Evolutionary conservation across 2,329 filamentous ascomycete species (phyloP).

Genomic region (Pseudogymnoascus sp.): DNA sequence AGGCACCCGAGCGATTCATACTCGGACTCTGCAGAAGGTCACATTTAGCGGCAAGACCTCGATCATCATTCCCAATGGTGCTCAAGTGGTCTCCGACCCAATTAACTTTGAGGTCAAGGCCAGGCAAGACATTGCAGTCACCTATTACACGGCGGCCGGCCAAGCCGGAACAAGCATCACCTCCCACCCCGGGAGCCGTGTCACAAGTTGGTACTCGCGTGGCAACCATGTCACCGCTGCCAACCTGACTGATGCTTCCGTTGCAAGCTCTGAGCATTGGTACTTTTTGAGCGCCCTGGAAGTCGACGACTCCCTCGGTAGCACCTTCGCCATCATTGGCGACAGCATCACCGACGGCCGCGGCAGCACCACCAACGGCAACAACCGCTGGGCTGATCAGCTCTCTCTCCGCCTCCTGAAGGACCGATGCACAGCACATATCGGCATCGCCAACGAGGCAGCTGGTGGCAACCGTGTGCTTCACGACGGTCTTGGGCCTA

Average conservation of each 20-base stretch:
- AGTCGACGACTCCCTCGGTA: constrained; percentile 36
- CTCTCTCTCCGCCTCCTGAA: constrained; percentile 38
- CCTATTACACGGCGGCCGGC: constrained; percentile 48
- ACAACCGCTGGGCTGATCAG: constrained; percentile 43
- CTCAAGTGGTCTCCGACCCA: constrained; percentile 50
- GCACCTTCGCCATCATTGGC: constrained; percentile 49
- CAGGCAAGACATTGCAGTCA: constrained; percentile 43
- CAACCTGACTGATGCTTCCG: constrained; percentile 29
- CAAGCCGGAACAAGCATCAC: constrained; percentile 48
- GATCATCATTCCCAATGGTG: constrained; percentile 44
- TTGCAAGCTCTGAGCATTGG: constrained; percentile 37
- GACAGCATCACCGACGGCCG: constrained; percentile 60
- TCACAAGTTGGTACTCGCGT: constrained; percentile 43
- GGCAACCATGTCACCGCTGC: constrained; percentile 41
- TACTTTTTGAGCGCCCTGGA: constrained; percentile 52
- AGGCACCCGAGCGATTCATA: constrained; percentile 40
- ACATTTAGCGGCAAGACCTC: constrained; percentile 45
- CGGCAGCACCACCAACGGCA: constrained; percentile 48
- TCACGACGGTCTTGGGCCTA: constrained; percentile 50
- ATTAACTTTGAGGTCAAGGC: constrained; percentile 41
- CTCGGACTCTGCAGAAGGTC: constrained; percentile 38
- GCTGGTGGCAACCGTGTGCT: constrained; percentile 56
- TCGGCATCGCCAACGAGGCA: constrained; percentile 50
- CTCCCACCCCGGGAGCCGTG: constrained; percentile 51
- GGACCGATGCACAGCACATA: constrained; percentile 28